phyloP scores from a whole-genome alignment of 495 filamentous ascomycete genomes.

The Penicillium steckii region DNA sequence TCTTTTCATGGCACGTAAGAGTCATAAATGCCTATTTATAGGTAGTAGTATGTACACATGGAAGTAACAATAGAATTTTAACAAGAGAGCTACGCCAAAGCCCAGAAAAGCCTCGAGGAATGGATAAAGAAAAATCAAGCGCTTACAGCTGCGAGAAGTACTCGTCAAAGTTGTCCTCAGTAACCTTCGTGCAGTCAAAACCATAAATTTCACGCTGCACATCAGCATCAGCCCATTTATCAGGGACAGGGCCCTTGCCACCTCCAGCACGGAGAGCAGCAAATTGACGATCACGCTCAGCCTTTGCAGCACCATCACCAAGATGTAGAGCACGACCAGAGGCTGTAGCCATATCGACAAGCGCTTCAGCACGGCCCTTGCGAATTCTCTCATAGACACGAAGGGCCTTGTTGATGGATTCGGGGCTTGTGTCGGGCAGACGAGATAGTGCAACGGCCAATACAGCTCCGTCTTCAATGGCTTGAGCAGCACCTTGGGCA shows the following conservation, averaged over 20 bases:
- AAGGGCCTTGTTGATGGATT: constrained; percentile 62
- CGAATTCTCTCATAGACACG: constrained; percentile 70
- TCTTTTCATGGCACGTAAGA: not conserved
- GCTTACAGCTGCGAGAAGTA: constrained; percentile 47
- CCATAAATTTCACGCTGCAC: constrained; percentile 78
- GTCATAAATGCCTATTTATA: constrained; percentile 13
- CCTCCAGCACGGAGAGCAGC: constrained; percentile 48
- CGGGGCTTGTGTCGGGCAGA: constrained; percentile 51
- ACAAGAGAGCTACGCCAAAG: not conserved
- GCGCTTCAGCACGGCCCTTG: constrained; percentile 64
- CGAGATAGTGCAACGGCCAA: constrained; percentile 62
- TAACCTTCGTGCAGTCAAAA: constrained; percentile 62
- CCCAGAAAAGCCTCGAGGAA: not conserved
- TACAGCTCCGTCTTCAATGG: constrained; percentile 76
- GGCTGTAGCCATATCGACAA: constrained; percentile 70
- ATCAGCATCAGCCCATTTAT: constrained; percentile 81
- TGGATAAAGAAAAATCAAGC: constrained; percentile 6
- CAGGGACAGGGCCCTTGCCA: constrained; percentile 60
- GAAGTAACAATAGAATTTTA: not conserved
- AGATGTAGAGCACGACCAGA: constrained; percentile 69
- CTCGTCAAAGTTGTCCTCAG: constrained; percentile 60
- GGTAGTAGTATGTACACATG: constrained; percentile 3
- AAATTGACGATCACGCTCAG: constrained; percentile 73
- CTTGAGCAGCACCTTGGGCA: constrained; percentile 81
- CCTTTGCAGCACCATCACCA: constrained; percentile 71